Percentiles rank a stretch among this genome's conserved stretches.
phyloP scores from a whole-genome alignment of 768 basidiomycete species.

The Amanita rimosa region DNA sequence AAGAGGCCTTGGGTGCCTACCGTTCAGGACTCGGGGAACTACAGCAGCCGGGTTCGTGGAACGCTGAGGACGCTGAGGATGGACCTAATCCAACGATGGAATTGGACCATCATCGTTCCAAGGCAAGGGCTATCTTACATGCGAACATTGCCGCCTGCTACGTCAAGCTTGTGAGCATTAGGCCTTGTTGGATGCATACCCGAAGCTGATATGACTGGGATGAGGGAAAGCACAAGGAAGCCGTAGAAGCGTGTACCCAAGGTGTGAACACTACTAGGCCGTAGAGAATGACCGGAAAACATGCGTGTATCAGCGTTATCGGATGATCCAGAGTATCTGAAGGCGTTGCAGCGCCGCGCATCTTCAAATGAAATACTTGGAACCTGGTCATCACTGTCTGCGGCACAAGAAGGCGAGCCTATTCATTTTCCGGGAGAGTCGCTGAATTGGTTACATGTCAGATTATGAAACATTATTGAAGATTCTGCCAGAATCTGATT shows the following conservation, averaged over 20 bases:
- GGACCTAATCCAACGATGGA: conserved; percentile 9
- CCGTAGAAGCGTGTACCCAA: conserved; percentile 71
- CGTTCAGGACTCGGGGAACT: conserved; percentile 54
- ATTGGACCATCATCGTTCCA: conserved; percentile 34
- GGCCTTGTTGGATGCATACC: neutral
- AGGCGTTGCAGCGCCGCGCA: conserved; percentile 86
- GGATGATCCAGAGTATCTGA: conserved; percentile 78
- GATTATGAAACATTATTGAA: conserved; percentile 71
- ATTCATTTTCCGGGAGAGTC: neutral
- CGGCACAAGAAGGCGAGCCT: conserved; percentile 71
- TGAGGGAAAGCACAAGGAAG: conserved; percentile 71
- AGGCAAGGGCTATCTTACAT: conserved; percentile 60
- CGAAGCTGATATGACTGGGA: conserved; percentile 3
- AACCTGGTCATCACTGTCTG: conserved; percentile 74
- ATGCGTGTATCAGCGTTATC: conserved; percentile 48
- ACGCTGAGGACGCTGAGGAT: neutral
- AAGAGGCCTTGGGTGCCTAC: conserved; percentile 63
- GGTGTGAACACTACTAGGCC: conserved; percentile 25
- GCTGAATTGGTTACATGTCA: conserved; percentile 19
- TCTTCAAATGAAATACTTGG: conserved; percentile 68
- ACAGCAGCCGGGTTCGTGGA: conserved; percentile 26
- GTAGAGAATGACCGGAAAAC: neutral
- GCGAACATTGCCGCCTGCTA: conserved; percentile 87
- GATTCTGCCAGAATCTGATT: conserved; percentile 45
- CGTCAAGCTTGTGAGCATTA: conserved; percentile 54